Conservation (phyloP, 2,329 filamentous ascomycete species). For the Hypoxylon sp. region DNA sequence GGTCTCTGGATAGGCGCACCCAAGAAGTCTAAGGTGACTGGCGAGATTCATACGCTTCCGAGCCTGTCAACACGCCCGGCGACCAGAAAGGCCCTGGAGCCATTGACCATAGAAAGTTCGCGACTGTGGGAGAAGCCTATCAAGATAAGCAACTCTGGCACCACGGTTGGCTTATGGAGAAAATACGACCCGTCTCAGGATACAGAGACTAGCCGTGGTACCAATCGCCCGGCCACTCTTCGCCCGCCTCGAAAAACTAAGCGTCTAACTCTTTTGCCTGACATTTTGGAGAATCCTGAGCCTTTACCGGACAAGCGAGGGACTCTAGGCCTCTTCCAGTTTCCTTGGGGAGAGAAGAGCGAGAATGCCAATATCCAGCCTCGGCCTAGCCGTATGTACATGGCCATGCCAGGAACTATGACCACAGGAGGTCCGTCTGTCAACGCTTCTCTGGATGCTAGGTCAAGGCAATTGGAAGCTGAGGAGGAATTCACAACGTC, state of each 20-base stretch:
- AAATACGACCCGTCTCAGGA: constrained; percentile 39
- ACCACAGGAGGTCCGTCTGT: constrained; percentile 57
- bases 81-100: constrained; percentile 53
- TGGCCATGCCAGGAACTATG: constrained; percentile 69
- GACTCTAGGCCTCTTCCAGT: constrained; percentile 75
- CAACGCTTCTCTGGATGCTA: constrained; percentile 53
- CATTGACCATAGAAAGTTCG: constrained; percentile 57
- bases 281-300: constrained; percentile 74
- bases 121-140: constrained; percentile 58
- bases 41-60: constrained; percentile 47
- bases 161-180: constrained; percentile 48
- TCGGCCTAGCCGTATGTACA: constrained; percentile 56
- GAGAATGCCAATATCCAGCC: constrained; percentile 66
- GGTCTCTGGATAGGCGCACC: constrained; percentile 47
- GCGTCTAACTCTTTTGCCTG: constrained; percentile 72
- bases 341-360: constrained; percentile 75
- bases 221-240: constrained; percentile 63
- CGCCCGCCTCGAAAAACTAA: constrained; percentile 69
- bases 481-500: constrained; percentile 64
- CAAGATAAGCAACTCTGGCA: constrained; percentile 7
- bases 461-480: constrained; percentile 56
- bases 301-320: constrained; percentile 71
- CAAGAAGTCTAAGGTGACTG: constrained; percentile 11
- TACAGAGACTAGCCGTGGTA: constrained; percentile 47
- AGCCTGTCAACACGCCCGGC: constrained; percentile 56